These are phyloP conservation scores for Massariosphaeria phaeospora DNA, from an alignment of 495 filamentous ascomycete genomes.

Conservation along the genomic window DNA sequence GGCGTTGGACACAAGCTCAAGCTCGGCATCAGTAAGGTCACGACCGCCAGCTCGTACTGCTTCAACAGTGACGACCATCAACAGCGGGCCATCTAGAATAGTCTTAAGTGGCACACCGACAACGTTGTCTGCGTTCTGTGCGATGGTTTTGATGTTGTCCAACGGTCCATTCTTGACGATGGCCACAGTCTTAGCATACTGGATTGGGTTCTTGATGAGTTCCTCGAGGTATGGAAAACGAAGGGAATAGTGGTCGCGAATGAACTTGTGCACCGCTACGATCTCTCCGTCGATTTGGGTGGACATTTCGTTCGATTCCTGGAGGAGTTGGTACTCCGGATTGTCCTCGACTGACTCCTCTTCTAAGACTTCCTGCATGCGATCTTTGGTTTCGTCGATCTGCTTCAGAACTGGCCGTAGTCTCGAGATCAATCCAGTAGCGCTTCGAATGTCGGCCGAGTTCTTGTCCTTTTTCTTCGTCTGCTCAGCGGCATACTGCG, in stretches of 20 bases:
- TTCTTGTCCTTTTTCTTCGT: conserved; percentile 60
- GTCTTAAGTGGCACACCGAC: conserved; percentile 67
- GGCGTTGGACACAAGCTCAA: conserved; percentile 67
- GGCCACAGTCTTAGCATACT: conserved; percentile 92
- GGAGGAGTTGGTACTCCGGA: conserved; percentile 78
- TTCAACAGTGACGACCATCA: conserved; percentile 96
- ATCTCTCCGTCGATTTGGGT: conserved; percentile 89
- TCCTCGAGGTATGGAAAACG: conserved; percentile 96
- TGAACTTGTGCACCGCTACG: conserved; percentile 87
- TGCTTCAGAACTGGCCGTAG: conserved; percentile 70
- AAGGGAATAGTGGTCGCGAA: conserved; percentile 89
- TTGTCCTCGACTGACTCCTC: conserved; percentile 78
- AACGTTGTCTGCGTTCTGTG: conserved; percentile 66
- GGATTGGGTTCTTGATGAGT: conserved; percentile 81
- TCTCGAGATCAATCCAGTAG: conserved; percentile 70
- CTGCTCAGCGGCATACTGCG: conserved; percentile 34
- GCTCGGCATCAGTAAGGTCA: conserved; percentile 66
- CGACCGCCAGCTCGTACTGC: conserved; percentile 82
- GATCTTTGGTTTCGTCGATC: conserved; percentile 65
- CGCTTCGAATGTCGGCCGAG: conserved; percentile 68
- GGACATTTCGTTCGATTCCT: conserved; percentile 76
- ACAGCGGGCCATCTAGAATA: conserved; percentile 76
- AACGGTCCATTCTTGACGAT: conserved; percentile 91
- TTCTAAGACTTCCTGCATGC: conserved; percentile 56
- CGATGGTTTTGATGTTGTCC: conserved; percentile 75